These are phyloP conservation scores for Pseudognaphalium luteoalbum DNA, from an alignment of 129 eudicot species.

Conservation along the genomic window DNA sequence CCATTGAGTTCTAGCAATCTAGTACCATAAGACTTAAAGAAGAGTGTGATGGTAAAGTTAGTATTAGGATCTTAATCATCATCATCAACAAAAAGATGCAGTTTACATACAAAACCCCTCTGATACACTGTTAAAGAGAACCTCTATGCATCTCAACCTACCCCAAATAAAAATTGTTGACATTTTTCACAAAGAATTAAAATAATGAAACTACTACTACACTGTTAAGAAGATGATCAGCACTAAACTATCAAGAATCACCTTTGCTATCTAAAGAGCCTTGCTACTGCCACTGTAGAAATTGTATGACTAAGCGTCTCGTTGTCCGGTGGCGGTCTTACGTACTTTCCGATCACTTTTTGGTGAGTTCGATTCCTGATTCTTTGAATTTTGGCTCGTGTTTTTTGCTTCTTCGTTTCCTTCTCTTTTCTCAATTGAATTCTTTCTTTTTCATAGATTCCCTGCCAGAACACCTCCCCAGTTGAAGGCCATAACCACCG, in stretches of 20 bases:
- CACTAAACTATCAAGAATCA: conserved; percentile 19
- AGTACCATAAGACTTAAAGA: not conserved
- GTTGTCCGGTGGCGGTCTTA: conserved; percentile 63
- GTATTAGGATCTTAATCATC: conserved; percentile 15
- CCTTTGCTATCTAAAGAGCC: conserved; percentile 42
- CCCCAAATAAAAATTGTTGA: not conserved
- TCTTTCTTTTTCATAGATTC: conserved; percentile 74
- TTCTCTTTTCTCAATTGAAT: conserved; percentile 49
- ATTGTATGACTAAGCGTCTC: conserved; percentile 23
- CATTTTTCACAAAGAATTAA: conserved; percentile 33
- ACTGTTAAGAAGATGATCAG: conserved; percentile 17
- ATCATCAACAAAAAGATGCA: conserved; percentile 18
- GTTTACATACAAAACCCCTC: conserved; percentile 31
- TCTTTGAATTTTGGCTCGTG: conserved; percentile 64
- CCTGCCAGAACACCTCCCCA: conserved; percentile 92
- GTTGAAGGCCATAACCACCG: conserved; percentile 93
- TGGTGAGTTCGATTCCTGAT: conserved; percentile 65
- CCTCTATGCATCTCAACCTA: conserved; percentile 28
- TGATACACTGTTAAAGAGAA: conserved; percentile 1
- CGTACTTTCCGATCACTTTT: conserved; percentile 69
- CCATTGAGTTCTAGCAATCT: not conserved
- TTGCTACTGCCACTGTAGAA: conserved; percentile 31
- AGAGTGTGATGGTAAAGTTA: conserved; percentile 16
- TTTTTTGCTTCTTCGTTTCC: conserved; percentile 61
- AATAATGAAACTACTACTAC: conserved; percentile 34